These are phyloP conservation scores for Gardenia jasminoides DNA, from an alignment of 257 asterid genomes.

Conservation along the genomic window DNA sequence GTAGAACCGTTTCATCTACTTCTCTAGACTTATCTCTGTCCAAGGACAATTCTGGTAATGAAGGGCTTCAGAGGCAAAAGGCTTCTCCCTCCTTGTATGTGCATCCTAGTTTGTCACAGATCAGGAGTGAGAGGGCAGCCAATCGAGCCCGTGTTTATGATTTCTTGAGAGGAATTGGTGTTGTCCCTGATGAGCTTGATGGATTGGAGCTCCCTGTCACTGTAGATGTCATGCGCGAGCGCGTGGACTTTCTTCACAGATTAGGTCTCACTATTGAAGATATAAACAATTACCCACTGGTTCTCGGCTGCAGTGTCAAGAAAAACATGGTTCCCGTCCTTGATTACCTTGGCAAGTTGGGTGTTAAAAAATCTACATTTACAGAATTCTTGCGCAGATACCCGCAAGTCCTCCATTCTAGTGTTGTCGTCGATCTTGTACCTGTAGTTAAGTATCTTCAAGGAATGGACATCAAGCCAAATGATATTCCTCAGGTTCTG, in stretches of 20 bases:
- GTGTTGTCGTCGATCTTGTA: constrained; percentile 88
- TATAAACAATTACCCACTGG: constrained; percentile 91
- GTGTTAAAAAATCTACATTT: constrained; percentile 73
- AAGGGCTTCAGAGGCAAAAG: constrained; percentile 38
- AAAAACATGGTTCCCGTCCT: constrained; percentile 96
- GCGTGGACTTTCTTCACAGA: constrained; percentile 84
- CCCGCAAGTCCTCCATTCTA: constrained; percentile 97
- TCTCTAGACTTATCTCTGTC: constrained; percentile 30
- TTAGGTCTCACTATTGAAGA: constrained; percentile 88
- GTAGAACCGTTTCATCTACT: constrained; percentile 47
- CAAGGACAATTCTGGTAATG: constrained; percentile 27
- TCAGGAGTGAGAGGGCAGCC: constrained; percentile 71
- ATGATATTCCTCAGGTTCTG: constrained; percentile 76
- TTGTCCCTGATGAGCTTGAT: constrained; percentile 89
- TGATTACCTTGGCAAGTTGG: constrained; percentile 89
- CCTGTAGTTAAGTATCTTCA: constrained; percentile 95
- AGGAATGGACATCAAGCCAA: constrained; percentile 92
- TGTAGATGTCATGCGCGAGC: constrained; percentile 87
- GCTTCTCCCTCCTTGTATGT: constrained; percentile 59
- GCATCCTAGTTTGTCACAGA: constrained; percentile 77
- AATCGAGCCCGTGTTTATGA: constrained; percentile 79
- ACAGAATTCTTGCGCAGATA: constrained; percentile 76
- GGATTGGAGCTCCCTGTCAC: constrained; percentile 96
- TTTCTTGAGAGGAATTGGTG: constrained; percentile 69
- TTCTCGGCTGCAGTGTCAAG: constrained; percentile 97